Evolutionary conservation across 768 basidiomycete species (phyloP), one percentile per base, ranked within the genome.

Genomic region (Thelephora ganbajun): DNA sequence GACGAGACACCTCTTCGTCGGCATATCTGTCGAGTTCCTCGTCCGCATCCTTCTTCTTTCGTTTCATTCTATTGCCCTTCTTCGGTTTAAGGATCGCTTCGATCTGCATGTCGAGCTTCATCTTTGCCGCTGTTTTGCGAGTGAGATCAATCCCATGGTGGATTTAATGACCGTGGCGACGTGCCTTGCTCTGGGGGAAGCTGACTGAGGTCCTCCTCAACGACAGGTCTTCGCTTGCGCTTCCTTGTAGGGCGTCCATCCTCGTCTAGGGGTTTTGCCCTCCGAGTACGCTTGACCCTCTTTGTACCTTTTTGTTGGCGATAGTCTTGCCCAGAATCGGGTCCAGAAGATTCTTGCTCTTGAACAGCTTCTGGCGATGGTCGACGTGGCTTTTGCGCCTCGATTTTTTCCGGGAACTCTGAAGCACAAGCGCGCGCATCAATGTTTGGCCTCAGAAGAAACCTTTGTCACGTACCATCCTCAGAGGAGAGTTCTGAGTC

Each of bases 11-110:
- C 56, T 94, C 83, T 50, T 88, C 88, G 57, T 98, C 93, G 34
- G 90, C 88, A 54, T 83, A 83, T 18, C 74, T 75, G 58, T 97
- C 94, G 33, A 96, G 65, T 11, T 79, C 79, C 56, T 89, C 88
- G 1, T 86, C 87, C 14, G 47, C 73, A 36, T 78, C 87, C 59
- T 83, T 82, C 67, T 88, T 90, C 54, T 79, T 73, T 54, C 77
- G 73, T 56, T 74, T 77, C 35, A 69, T 74, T 13, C 82, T 69
- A 23, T 73, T 70, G 2, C 69, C 62, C 61, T 83, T 86, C 60
- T 86, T 89, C 3, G 80, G 70, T 63, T 88, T 90, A 16, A 93
- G 71, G 47, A 92, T 91, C 14, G 82, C 83, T 50, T 94, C 89
- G 50, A 98, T 77, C 56, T 80, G 73, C 72, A 82, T 83, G 57